Conservation (phyloP, 2,329 filamentous ascomycete genomes). For the Nigrograna mackinnonii region DNA sequence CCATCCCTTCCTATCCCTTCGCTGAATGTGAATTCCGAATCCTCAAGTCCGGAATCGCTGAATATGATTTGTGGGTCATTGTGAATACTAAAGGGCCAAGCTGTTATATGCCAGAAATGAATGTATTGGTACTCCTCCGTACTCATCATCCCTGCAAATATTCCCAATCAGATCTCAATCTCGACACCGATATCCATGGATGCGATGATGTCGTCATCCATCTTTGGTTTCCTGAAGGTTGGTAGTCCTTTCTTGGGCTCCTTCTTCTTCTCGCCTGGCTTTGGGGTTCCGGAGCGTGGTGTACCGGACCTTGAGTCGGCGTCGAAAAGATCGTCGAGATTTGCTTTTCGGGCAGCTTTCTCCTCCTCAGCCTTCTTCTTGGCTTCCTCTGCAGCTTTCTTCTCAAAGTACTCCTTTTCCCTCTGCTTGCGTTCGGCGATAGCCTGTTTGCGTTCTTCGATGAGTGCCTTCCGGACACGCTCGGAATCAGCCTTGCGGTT, state of each 20-base stretch:
- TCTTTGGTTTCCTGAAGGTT: slow-evolving; percentile 75
- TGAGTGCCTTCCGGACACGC: slow-evolving; percentile 85
- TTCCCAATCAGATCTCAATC: slow-evolving; percentile 69
- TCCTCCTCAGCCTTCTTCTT: slow-evolving; percentile 48
- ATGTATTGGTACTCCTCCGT: too few species aligned
- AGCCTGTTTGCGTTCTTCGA: slow-evolving; percentile 66
- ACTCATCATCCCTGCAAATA: too few species aligned
- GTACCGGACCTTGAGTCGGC: slow-evolving; percentile 43
- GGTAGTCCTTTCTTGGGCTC: slow-evolving; percentile 58
- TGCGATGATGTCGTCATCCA: slow-evolving; percentile 92
- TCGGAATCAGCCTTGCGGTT: slow-evolving; percentile 87
- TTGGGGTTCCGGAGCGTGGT: slow-evolving; percentile 35
- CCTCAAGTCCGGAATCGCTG: too few species aligned
- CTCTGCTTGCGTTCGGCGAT: slow-evolving; percentile 35
- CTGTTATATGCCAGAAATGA: too few species aligned
- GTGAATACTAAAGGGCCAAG: too few species aligned
- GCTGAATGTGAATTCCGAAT: too few species aligned
- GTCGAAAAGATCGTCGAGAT: slow-evolving; percentile 51
- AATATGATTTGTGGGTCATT: too few species aligned
- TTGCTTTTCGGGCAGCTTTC: slow-evolving; percentile 26
- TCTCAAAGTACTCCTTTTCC: slow-evolving; percentile 51
- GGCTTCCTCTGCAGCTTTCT: slow-evolving; percentile 61
- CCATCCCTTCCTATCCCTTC: too few species aligned
- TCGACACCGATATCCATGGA: slow-evolving; percentile 89
- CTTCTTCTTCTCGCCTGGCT: slow-evolving; percentile 50